Conservation (phyloP, 192 early-diverging fungal species). For the Paraglomus brasilianum region DNA sequence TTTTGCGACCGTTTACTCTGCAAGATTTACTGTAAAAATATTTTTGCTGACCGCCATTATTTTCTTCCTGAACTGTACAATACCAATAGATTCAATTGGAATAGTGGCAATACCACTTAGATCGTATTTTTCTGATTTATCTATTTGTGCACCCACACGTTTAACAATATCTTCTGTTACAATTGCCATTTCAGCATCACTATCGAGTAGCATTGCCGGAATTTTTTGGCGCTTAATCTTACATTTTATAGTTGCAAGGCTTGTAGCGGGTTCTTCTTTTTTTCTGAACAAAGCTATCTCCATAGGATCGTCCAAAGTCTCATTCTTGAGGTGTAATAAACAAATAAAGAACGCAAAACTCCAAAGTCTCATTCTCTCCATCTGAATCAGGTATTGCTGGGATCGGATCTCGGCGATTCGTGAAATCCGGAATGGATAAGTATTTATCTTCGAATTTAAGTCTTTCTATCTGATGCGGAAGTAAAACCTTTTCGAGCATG, state of each 20-base stretch:
- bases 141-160: not conserved
- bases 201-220: conserved; percentile 4
- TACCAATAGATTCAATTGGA: conserved; percentile 11
- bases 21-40: no score
- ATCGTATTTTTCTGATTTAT: conserved; percentile 8
- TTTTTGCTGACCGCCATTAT: no score
- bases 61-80: no score
- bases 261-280: conserved; percentile 15
- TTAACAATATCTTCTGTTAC: conserved; percentile 14
- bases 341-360: no score
- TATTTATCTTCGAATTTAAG: conserved; percentile 4
- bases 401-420: not conserved
- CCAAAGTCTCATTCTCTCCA: no score
- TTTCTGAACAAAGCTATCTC: conserved; percentile 11
- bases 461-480: not conserved
- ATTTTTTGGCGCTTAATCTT: conserved; percentile 15
- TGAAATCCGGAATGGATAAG: conserved; percentile 7
- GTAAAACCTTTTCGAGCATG: conserved; percentile 11
- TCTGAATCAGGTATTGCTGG: not conserved
- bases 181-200: not conserved
- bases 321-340: no score
- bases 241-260: not conserved
- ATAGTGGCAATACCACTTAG: not conserved
- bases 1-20: no score
- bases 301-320: not conserved